Evolutionary conservation across 495 filamentous ascomycete species (phyloP).

Genomic region (Podospora sp.): DNA sequence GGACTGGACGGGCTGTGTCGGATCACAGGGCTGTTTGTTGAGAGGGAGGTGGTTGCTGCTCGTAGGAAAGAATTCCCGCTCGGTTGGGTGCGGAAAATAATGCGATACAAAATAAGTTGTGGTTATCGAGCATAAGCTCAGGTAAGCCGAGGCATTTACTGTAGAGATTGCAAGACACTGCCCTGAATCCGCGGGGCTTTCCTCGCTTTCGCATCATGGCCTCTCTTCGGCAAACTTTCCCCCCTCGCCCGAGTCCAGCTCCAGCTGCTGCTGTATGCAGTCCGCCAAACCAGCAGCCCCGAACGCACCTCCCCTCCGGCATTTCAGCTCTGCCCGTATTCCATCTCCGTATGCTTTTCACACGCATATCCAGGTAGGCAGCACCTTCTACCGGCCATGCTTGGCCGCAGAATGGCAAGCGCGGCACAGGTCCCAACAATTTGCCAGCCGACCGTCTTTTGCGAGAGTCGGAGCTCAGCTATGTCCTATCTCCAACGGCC

Average conservation of each 20-base stretch:
- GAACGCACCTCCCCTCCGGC: background rate
- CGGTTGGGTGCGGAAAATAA: background rate
- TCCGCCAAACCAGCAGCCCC: background rate
- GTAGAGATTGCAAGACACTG: background rate
- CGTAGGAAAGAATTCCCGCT: background rate
- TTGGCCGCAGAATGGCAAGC: background rate
- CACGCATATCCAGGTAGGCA: background rate
- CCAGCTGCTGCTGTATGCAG: background rate
- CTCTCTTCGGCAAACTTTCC: background rate
- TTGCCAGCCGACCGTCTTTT: background rate
- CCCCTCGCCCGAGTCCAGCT: background rate
- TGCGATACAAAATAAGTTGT: background rate
- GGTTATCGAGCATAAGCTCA: background rate
- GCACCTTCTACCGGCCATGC: background rate
- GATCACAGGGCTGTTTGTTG: background rate
- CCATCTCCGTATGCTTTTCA: background rate
- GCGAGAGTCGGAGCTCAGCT: background rate
- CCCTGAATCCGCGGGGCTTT: background rate
- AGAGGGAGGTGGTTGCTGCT: background rate
- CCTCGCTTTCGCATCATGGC: background rate
- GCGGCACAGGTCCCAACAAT: background rate
- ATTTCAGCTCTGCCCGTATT: slow-evolving; percentile 7
- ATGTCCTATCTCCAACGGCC: background rate
- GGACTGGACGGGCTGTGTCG: background rate
- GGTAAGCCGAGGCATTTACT: background rate